Percentiles rank a stretch among this genome's conserved stretches.
Conservation (phyloP, 441 rosid species). For the Croton setiger region DNA sequence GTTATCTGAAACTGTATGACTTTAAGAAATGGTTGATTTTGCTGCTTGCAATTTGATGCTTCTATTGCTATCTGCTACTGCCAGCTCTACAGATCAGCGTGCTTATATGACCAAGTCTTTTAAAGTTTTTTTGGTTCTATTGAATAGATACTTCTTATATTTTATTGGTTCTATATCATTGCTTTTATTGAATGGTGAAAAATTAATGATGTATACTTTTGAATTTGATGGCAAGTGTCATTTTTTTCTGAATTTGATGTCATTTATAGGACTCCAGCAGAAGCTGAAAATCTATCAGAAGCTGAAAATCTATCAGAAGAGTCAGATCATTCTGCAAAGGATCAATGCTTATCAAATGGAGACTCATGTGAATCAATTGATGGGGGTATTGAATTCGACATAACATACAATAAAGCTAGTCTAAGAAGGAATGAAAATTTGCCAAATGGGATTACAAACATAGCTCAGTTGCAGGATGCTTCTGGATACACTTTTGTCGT, state of each 20-base stretch:
- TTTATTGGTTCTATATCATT: constrained; percentile 11
- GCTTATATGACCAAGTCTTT: neutral
- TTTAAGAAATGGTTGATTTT: neutral
- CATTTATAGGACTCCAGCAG: constrained; percentile 67
- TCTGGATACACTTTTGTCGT: constrained; percentile 57
- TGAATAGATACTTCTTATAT: neutral
- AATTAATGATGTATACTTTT: neutral
- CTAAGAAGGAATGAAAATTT: constrained; percentile 32
- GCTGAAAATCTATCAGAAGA: constrained; percentile 62
- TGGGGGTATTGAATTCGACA: constrained; percentile 55
- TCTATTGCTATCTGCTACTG: neutral
- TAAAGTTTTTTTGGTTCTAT: too few relatives aligned
- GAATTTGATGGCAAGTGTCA: constrained; percentile 19
- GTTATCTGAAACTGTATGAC: neutral
- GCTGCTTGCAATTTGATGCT: constrained; percentile 6
- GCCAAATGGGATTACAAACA: constrained; percentile 42
- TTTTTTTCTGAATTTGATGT: constrained; percentile 6
- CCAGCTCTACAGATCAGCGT: neutral
- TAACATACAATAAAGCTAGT: constrained; percentile 63
- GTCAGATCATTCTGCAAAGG: constrained; percentile 51
- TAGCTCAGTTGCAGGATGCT: constrained; percentile 41
- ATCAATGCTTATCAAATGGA: constrained; percentile 51
- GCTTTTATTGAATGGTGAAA: neutral
- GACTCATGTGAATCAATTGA: constrained; percentile 54
- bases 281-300: constrained; percentile 53